Conservation (phyloP, 2,329 filamentous ascomycete species). For the Epichloe scottii region DNA sequence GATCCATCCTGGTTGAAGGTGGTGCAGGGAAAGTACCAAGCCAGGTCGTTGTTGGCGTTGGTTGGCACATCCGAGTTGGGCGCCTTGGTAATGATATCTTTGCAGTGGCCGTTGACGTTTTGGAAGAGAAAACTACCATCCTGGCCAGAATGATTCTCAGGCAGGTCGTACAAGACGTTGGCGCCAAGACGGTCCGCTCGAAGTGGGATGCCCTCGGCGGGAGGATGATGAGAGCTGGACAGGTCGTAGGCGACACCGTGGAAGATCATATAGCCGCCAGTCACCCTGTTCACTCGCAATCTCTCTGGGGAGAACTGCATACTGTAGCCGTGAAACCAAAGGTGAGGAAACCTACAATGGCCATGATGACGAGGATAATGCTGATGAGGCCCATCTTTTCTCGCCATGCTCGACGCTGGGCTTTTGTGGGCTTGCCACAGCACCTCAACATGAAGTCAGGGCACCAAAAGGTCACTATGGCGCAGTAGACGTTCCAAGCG, state of each 20-base stretch:
- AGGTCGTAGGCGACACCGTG: slow-evolving; percentile 87
- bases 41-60: slow-evolving; percentile 58
- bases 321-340: slow-evolving; percentile 91
- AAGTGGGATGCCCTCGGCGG: slow-evolving; percentile 62
- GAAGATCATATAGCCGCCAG: slow-evolving; percentile 82
- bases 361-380: slow-evolving; percentile 79
- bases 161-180: slow-evolving; percentile 81
- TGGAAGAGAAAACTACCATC: slow-evolving; percentile 97
- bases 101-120: slow-evolving; percentile 95
- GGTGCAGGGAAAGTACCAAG: slow-evolving; percentile 94
- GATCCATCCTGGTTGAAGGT: slow-evolving; percentile 92
- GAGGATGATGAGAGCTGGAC: slow-evolving; percentile 61
- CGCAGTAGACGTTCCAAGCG: slow-evolving; percentile 92
- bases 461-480: slow-evolving; percentile 86
- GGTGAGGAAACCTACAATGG: slow-evolving; percentile 84
- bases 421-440: slow-evolving; percentile 74
- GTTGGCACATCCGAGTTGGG: slow-evolving; percentile 66
- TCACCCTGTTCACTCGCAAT: slow-evolving; percentile 72
- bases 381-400: slow-evolving; percentile 97
- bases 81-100: slow-evolving; percentile 67
- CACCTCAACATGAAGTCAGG: slow-evolving; percentile 75
- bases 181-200: slow-evolving; percentile 35
- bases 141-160: slow-evolving; percentile 68
- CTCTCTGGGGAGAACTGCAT: slow-evolving; percentile 62
- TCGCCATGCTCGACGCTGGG: slow-evolving; percentile 85